These are phyloP conservation scores for Botrytis medusae DNA, from an alignment of 2,329 filamentous ascomycete species.

Conservation along the genomic window DNA sequence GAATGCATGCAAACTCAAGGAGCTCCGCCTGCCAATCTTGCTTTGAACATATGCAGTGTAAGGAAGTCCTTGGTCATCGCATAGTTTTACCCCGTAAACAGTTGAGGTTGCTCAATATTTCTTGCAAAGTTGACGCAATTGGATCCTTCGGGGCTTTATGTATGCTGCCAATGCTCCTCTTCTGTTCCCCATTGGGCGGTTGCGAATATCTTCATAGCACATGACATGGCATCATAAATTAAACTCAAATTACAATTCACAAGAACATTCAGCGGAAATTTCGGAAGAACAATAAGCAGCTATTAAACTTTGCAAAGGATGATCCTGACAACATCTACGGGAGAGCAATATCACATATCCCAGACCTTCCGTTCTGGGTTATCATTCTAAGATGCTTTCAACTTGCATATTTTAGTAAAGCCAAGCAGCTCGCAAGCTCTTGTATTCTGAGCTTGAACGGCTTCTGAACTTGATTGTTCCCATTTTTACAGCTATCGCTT, in stretches of 20 bases:
- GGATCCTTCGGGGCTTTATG: background rate
- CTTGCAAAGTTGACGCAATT: background rate
- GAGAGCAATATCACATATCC: background rate
- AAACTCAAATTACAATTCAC: too few species aligned
- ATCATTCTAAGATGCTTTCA: background rate
- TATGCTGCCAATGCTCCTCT: background rate
- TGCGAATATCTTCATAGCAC: background rate
- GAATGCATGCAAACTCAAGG: conserved; percentile 13
- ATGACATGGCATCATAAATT: background rate
- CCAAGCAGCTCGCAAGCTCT: background rate
- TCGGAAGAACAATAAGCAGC: background rate
- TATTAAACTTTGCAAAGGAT: background rate
- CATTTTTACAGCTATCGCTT: conserved; percentile 6
- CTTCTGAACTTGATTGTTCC: background rate
- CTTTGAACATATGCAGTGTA: background rate
- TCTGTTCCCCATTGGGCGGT: background rate
- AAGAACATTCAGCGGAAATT: background rate
- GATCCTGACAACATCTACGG: background rate
- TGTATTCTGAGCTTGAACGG: background rate
- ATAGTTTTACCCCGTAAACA: background rate
- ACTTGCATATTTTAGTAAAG: background rate
- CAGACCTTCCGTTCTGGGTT: background rate
- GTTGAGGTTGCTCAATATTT: conserved; percentile 1
- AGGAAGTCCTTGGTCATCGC: background rate
- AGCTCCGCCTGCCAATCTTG: conserved; percentile 12